Evolutionary conservation across 164 flowering plant genomes (phyloP).

Genomic region (Amborella trichopoda): DNA sequence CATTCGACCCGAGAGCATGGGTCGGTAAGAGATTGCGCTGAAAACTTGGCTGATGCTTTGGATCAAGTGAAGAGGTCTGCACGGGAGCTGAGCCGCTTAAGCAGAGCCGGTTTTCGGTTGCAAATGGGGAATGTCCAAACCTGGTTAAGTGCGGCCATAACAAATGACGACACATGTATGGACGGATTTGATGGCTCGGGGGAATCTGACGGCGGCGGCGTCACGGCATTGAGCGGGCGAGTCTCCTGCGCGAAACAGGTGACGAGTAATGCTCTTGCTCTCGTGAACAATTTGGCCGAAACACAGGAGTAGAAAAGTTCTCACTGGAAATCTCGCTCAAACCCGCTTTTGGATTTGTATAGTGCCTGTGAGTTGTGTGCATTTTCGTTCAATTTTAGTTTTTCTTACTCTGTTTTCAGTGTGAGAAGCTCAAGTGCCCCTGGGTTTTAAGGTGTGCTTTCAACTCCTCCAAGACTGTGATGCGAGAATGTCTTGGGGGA

Average conservation of each 20-base stretch:
- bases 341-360: no score
- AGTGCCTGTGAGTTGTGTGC: no score
- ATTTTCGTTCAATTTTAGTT: no score
- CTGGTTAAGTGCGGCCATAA: slow-evolving; percentile 94
- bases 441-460: no score
- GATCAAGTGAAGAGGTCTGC: slow-evolving; percentile 54
- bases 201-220: no score
- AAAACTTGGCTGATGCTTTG: slow-evolving; percentile 52
- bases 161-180: slow-evolving; percentile 79
- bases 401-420: no score
- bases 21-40: slow-evolving; percentile 60
- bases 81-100: slow-evolving; percentile 44
- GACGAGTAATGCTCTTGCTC: slow-evolving; percentile 81
- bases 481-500: no score
- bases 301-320: no score
- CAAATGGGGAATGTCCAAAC: slow-evolving; percentile 84
- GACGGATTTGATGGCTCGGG: slow-evolving; percentile 59
- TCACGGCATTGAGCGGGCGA: slow-evolving; percentile 23
- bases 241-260: slow-evolving; percentile 28
- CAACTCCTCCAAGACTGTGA: no score
- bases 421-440: no score
- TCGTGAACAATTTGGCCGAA: slow-evolving; percentile 45
- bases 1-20: slow-evolving; percentile 24
- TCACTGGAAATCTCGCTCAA: no score
- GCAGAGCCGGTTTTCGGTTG: slow-evolving; percentile 33